These are phyloP conservation scores for Schizonepeta tenuifolia DNA, from an alignment of 257 asterid genomes.

Conservation along the genomic window DNA sequence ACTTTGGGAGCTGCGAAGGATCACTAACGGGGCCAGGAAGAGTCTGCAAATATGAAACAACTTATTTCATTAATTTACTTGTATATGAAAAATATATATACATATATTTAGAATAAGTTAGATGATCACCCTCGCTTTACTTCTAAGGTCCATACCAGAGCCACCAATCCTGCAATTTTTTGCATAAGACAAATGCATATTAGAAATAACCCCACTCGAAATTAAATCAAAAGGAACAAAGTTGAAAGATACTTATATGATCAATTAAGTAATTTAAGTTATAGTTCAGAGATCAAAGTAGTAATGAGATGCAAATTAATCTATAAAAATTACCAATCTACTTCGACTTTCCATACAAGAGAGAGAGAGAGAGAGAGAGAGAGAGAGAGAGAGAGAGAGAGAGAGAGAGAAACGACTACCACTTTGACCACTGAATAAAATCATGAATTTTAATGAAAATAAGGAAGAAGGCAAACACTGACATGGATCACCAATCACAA, in stretches of 20 bases:
- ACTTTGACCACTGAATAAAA: constrained; percentile 5
- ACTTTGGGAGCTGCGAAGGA: constrained; percentile 80
- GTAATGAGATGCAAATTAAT: background rate
- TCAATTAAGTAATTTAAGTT: background rate
- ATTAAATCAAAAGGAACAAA: background rate
- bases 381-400: no score
- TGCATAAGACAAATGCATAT: background rate
- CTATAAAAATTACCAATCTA: background rate
- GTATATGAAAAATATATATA: background rate
- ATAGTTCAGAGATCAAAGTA: background rate
- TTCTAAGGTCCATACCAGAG: constrained; percentile 86
- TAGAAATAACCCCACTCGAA: background rate
- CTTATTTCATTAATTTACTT: background rate
- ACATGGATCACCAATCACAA: constrained; percentile 17
- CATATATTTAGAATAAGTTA: background rate
- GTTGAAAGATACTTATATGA: background rate
- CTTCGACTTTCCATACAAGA: background rate
- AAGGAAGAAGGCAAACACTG: background rate
- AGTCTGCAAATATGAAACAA: constrained; percentile 50
- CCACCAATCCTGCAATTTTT: constrained; percentile 80
- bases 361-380: background rate
- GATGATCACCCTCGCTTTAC: constrained; percentile 81
- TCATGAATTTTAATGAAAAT: background rate
- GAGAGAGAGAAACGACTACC: background rate
- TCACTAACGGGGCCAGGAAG: constrained; percentile 62